Conservation (phyloP, 1,139 yeast species). For the Kodamaea sp. region DNA sequence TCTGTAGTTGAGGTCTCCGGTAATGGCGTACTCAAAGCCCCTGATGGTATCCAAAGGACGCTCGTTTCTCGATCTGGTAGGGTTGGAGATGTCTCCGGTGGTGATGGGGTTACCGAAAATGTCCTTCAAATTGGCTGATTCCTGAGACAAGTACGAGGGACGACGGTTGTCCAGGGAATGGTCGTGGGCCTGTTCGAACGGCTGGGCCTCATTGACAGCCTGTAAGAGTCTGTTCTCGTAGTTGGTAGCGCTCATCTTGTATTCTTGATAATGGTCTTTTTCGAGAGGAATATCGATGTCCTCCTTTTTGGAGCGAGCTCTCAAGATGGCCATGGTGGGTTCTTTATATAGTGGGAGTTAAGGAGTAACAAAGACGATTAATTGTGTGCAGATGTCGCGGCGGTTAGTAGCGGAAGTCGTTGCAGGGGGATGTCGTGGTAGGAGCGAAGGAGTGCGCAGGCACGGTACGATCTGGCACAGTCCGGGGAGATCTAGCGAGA, state of each 20-base stretch:
- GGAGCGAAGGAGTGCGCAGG: too few relatives aligned
- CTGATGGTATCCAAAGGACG: constrained; percentile 95
- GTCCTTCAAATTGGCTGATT: constrained; percentile 57
- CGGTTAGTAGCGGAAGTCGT: too few relatives aligned
- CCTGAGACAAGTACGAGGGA: constrained; percentile 25
- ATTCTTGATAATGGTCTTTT: constrained; percentile 20
- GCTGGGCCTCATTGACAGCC: constrained; percentile 94
- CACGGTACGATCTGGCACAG: too few relatives aligned
- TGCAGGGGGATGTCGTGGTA: too few relatives aligned
- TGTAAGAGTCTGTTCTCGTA: constrained; percentile 77
- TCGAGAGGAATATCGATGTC: constrained; percentile 6
- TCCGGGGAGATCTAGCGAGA: too few relatives aligned
- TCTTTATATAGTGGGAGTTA: too few relatives aligned
- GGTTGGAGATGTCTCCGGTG: constrained; percentile 85
- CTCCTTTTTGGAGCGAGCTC: constrained; percentile 2
- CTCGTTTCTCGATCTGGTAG: constrained; percentile 88
- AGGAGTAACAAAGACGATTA: too few relatives aligned
- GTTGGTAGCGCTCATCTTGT: constrained; percentile 59
- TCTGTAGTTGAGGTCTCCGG: constrained; percentile 77
- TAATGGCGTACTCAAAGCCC: constrained; percentile 86
- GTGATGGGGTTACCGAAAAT: constrained; percentile 78
- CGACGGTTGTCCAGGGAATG: constrained; percentile 39
- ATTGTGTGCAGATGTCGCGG: too few relatives aligned
- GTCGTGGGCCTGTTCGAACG: constrained; percentile 75
- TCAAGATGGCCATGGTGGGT: constrained; percentile 9